Evolutionary conservation across 495 filamentous ascomycete species (phyloP), one percentile per base, ranked within the genome.

Genomic region (Amorphotheca resinae): DNA sequence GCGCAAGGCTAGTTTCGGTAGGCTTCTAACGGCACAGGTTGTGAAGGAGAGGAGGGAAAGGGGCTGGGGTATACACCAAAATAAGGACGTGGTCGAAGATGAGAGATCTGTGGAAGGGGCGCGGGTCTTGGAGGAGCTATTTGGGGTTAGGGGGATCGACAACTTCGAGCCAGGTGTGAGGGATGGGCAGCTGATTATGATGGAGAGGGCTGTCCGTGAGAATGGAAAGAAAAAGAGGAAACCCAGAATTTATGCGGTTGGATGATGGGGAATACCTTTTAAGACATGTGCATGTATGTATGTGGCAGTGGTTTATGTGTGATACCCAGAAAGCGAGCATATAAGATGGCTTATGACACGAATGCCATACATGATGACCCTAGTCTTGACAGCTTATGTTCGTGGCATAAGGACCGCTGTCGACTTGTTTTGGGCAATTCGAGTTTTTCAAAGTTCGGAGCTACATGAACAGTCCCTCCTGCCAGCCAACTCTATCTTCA

Each of bases 1-100:
- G 5, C 52, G 63, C 3, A 72, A 72, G 44, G 54, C 49, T 8
- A 62, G 60, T 33, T 66, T 56, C 0, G 63, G 60, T 1, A 54
- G 52, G 11, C 51, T 54, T 42, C 36, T 53, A 3, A 57, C 53
- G 2, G 35, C 57, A 34, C 54, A 59, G 8, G 44, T 61, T 34
- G 56, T 41, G 12, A 49, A 59, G 23, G 59, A 64, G 35, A 53
- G 48, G 38, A 33, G 31, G 5, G 42, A 50, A 11, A 49, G 41
- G 18, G 49, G 41, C 7, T 53, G 45, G 33, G 40, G 52, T 21
- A 37, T 55, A 15, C 23, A 42, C 44, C 43, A 49, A 20, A 28
- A 31, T 21, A 18, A 42, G 28, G 44, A 40, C 16, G 33, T 64
- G 5, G 61, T 58, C 1, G 38, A 55, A 2, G 51, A 49, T 16